phyloP scores from a whole-genome alignment of 2,329 filamentous ascomycete genomes.

The Fusarium armeniacum region DNA sequence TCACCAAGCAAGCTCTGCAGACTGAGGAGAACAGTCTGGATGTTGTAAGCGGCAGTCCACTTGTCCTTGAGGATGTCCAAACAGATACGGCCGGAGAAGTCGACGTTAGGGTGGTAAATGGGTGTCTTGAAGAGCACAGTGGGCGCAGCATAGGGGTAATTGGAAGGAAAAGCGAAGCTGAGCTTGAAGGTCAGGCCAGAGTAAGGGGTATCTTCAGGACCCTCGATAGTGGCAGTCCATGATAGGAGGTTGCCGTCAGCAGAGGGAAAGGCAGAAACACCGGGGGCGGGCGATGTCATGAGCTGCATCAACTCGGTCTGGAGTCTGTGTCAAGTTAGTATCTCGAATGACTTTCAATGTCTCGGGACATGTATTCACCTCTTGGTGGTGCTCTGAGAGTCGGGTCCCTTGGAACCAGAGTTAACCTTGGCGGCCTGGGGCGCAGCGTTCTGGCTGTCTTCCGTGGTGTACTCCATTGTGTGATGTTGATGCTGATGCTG shows the following conservation, averaged over 20 bases:
- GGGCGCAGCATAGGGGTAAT: conserved; percentile 93
- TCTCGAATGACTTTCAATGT: conserved; percentile 1
- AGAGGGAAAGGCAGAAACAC: conserved; percentile 94
- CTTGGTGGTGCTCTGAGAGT: conserved; percentile 83
- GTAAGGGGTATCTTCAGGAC: conserved; percentile 93
- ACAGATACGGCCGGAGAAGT: conserved; percentile 97
- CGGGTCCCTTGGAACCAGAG: conserved; percentile 68
- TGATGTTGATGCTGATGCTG: conserved; percentile 22
- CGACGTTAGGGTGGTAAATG: conserved; percentile 98
- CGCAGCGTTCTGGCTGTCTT: conserved; percentile 75
- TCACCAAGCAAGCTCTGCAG: conserved; percentile 95
- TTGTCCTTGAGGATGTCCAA: conserved; percentile 99
- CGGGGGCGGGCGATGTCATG: conserved; percentile 94
- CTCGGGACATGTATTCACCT: conserved; percentile 64
- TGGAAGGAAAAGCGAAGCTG: conserved; percentile 87
- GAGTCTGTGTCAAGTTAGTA: conserved; percentile 69
- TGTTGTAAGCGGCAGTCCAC: conserved; percentile 98
- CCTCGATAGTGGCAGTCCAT: conserved; percentile 95
- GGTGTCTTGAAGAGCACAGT: conserved; percentile 97
- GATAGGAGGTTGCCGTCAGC: conserved; percentile 89
- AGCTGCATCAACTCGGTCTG: conserved; percentile 99
- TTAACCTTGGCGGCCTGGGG: conserved; percentile 74
- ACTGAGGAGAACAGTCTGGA: conserved; percentile 91
- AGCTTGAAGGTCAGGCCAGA: conserved; percentile 91
- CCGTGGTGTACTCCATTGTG: conserved; percentile 62